Evolutionary conservation across 2,329 filamentous ascomycete genomes (phyloP).

Genomic region (Arthroderma sp.): DNA sequence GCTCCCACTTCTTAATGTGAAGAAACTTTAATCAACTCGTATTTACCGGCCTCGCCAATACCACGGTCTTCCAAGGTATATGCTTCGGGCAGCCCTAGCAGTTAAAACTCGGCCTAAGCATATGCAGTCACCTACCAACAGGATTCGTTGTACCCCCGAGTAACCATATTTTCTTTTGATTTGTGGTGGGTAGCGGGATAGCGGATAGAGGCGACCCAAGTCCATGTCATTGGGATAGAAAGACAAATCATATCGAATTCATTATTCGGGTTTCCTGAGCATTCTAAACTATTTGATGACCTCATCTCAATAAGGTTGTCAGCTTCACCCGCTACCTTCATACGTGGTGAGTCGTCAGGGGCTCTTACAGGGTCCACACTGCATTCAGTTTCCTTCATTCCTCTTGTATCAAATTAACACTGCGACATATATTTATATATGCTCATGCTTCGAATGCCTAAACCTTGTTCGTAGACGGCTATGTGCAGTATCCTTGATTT

Average conservation of each 20-base stretch:
- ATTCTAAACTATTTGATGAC: constrained; percentile 3
- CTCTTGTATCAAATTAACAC: too few relatives aligned
- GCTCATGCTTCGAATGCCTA: too few relatives aligned
- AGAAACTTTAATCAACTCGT: too few relatives aligned
- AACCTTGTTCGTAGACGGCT: too few relatives aligned
- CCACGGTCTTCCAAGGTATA: too few relatives aligned
- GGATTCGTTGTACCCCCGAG: background rate
- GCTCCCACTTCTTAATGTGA: too few relatives aligned
- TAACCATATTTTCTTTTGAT: background rate
- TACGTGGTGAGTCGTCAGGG: constrained; percentile 3
- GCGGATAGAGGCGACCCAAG: constrained; percentile 4
- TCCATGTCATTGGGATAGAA: constrained; percentile 11
- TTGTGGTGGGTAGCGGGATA: background rate
- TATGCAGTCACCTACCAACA: too few relatives aligned
- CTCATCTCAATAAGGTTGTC: background rate
- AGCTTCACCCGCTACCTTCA: background rate
- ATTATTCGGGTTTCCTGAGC: background rate
- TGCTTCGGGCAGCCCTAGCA: too few relatives aligned
- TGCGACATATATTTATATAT: too few relatives aligned
- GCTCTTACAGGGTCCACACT: constrained; percentile 1
- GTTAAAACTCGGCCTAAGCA: too few relatives aligned
- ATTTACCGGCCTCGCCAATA: too few relatives aligned
- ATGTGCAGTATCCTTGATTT: too few relatives aligned
- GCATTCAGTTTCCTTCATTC: background rate
- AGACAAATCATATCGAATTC: constrained; percentile 3